These are phyloP conservation scores for Pseudocercospora musae DNA, from an alignment of 2,329 filamentous ascomycete genomes.

Conservation along the genomic window DNA sequence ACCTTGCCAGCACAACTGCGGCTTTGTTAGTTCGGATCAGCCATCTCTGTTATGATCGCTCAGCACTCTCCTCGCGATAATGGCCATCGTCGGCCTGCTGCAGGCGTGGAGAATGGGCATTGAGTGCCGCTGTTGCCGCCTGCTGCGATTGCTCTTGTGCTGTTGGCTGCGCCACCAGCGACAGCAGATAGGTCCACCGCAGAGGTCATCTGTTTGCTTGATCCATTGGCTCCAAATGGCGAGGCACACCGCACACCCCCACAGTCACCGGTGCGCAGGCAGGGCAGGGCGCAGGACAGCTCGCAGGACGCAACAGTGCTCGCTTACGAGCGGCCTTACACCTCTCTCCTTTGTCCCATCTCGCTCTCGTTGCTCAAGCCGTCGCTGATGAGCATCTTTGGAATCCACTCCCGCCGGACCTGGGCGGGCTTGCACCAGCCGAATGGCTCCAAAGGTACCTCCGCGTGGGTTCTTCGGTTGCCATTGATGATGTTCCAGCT, in stretches of 20 bases:
- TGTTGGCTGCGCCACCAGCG: conserved; percentile 14
- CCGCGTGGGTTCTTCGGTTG: conserved; percentile 1
- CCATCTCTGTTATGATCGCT: background rate
- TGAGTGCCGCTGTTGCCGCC: background rate
- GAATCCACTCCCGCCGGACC: background rate
- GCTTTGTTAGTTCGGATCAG: background rate
- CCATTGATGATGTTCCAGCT: conserved; percentile 4
- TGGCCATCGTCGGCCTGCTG: conserved; percentile 3
- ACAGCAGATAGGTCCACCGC: conserved; percentile 4
- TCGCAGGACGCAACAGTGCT: conserved; percentile 7
- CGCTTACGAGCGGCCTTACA: conserved; percentile 16
- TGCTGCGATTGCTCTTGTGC: background rate
- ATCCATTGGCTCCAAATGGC: conserved; percentile 15
- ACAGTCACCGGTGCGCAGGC: conserved; percentile 8
- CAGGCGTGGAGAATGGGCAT: conserved; percentile 4
- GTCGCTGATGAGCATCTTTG: background rate
- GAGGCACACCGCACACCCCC: conserved; percentile 20
- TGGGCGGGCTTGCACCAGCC: conserved; percentile 6
- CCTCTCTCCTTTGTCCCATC: background rate
- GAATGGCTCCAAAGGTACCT: background rate
- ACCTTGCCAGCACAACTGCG: background rate
- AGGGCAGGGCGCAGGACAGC: conserved; percentile 6
- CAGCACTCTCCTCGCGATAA: background rate
- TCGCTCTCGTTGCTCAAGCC: background rate
- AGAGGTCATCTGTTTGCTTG: conserved; percentile 22